Evolutionary conservation across 441 rosid species (phyloP), one percentile per base, ranked within the genome.

Genomic region (Raphanus hybrid): DNA sequence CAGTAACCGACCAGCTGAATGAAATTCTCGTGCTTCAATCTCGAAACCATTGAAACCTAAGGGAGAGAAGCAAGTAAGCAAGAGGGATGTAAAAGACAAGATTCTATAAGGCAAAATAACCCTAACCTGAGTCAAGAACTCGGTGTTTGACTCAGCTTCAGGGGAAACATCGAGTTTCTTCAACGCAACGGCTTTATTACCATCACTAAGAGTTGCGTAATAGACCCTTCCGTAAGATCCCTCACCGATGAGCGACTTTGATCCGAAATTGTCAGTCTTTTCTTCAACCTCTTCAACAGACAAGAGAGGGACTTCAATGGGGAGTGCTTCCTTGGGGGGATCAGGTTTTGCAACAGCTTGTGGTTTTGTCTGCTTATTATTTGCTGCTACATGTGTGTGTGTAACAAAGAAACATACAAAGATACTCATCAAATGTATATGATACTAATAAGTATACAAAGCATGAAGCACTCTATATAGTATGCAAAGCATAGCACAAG

Each of bases 141-240:
- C 34, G 34, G 34, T 29, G 34, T 29, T 29, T 29, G 34, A 3
- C 34, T 29, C 34, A 29, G 34, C 34, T 29, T 29, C 34, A 29
- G 34, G 34, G 34, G 34, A 4, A 29, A 29, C 34, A 29, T 29
- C 34, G 34, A 29, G 34, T 29, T 29, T 29, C 5, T 29, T 29
- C 34, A 29, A 29, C 34, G 34, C 34, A 29, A 29, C 34, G 0
- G 34, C 34, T 29, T 29, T 29, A 29, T 29, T 29, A 29, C 34
- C 34, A 29, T 29, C 88, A 60, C 80, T 85, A 79, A 95, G 79
- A 79, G 82, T 91, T 41, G 97, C 97, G 76, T 85, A 91, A 73
- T 93, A 95, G 14, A 95, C 99, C 80, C 97, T 90, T 81, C 98
- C 99, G 71, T 93, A 93, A 11, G 98, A 95, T 77, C 99, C 99